Evolutionary conservation across 768 basidiomycete species (phyloP), one percentile per base, ranked within the genome.

Genomic region (Russula olivacea): DNA sequence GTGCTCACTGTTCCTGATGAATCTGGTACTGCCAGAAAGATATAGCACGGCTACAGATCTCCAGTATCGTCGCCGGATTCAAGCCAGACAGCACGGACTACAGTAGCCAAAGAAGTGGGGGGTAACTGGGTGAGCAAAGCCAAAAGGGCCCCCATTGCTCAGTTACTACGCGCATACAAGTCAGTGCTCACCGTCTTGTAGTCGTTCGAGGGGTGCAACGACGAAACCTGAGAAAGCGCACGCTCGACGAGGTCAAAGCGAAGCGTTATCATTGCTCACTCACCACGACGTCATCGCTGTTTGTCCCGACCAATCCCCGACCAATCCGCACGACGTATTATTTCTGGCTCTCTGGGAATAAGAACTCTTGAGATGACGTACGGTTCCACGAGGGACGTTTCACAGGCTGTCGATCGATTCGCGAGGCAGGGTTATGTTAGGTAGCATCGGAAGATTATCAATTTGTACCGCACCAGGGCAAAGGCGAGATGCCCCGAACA

Each of bases 11-110:
- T 76, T 93, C 91, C 74, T 93, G 91, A 66, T 90, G 88, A 55
- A 86, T 82, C 69, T 93, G 91, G 72, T 93, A 93, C 72, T 91
- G 89, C 91, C 91, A 93, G 72, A 93, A 93, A 4, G 91, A 89
- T 61, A 93, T 81, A 4, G 91, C 89, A 88, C 91, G 84, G 70
- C 83, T 86, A 72, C 89, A 91, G 52, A 93, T 90, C 69, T 93
- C 91, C 57, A 92, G 74, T 58, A 93, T 86, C 32, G 80, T 81
- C 0, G 86, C 81, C 15, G 91, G 91, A 30, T 80, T 83, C 50
- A 93, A 72, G 0, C 91, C 91, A 30, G 91, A 91, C 51, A 93
- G 77, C 62, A 93, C 91, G 21, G 91, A 93, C 91, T 93, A 12
- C 6, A 40, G 38, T 40, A 51, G 36, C 50, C 41, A 34, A 43